Evolutionary conservation across 345 rosid genomes (phyloP), one percentile per base, ranked within the genome.

Genomic region (Psidium friedrichsthalianum): DNA sequence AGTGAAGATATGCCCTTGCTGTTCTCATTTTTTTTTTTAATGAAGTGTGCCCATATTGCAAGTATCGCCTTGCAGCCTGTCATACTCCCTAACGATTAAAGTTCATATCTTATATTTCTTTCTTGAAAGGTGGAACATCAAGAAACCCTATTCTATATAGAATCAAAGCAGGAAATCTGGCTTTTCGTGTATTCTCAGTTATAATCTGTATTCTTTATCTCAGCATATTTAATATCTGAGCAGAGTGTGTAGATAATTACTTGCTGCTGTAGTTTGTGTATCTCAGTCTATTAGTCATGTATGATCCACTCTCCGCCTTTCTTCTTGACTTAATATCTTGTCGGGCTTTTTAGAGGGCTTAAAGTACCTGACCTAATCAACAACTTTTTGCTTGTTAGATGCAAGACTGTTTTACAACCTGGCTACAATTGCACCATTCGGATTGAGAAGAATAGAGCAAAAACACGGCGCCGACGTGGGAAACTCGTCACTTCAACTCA

Each of bases 391-490:
- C 87, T 85, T 81, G 74, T 86, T 88, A 94, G 98, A 87, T 96
- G 99, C 54, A 96, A 94, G 90, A 94, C 96, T 25, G 85, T 93
- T 90, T 97, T 97, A 88, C 90, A 91, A 61, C 96, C 98, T 78
- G 98, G 96, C 83, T 85, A 87, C 78, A 95, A 92, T 88, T 95
- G 96, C 92, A 93, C 94, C 0, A 84, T 94, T 22, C 89, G 94
- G 42, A 87, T 95, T 7, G 95, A 95, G 85, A 97, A 90, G 88
- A 90, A 84, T 83, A 81, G 58, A 24, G 82, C 85, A n/a, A 93
- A 89, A 74, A 86, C 89, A 53, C 86, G 87, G 88, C 86, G 7
- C 15, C 87, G 88, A 53, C 44, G 42, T 40, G 92, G 92, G 87
- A 90, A 92, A 85, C 86, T 87, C 12, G 84, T 54, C 69, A 42